These are phyloP conservation scores for Boletus hoseneyae DNA, from an alignment of 1,284 basidiomycete species.

Conservation along the genomic window DNA sequence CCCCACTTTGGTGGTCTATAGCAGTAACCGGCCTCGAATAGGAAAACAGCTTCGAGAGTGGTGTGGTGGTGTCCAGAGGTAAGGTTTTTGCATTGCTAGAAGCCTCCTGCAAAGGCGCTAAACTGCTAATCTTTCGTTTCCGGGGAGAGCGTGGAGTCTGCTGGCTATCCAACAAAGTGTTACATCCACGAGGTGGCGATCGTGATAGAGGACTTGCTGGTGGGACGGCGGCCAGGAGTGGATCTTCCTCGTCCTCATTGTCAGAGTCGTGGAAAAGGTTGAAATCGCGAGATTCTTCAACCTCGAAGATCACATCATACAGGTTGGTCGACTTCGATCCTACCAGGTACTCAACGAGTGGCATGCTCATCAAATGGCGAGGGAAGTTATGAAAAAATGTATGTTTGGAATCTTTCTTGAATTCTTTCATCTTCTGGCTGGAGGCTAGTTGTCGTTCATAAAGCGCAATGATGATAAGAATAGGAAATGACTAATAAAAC, in stretches of 20 bases:
- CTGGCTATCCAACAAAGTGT: conserved; percentile 7
- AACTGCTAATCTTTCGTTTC: conserved; percentile 29
- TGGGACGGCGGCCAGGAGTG: conserved; percentile 14
- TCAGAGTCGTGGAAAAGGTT: conserved; percentile 51
- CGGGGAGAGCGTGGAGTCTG: conserved; percentile 7
- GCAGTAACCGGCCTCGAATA: conserved; percentile 15
- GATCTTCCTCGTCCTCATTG: conserved; percentile 28
- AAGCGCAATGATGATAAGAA: conserved; percentile 70
- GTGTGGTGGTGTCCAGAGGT: conserved; percentile 30
- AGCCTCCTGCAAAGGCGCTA: conserved; percentile 27
- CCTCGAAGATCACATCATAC: conserved; percentile 75
- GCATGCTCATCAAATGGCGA: conserved; percentile 66
- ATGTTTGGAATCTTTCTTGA: conserved; percentile 49
- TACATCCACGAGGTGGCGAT: conserved; percentile 5
- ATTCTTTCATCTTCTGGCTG: conserved; percentile 47
- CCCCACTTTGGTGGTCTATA: conserved; percentile 30
- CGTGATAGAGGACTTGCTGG: conserved; percentile 14
- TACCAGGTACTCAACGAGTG: conserved; percentile 67
- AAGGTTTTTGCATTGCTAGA: conserved; percentile 30
- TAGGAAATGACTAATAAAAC: conserved; percentile 62
- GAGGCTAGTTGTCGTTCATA: conserved; percentile 74
- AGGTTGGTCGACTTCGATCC: conserved; percentile 62
- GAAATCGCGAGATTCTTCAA: conserved; percentile 51
- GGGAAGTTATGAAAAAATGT: conserved; percentile 62
- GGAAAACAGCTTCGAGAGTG: conserved; percentile 29